phyloP scores from a whole-genome alignment of 805 yeast species.

The Saturnispora hagleri region DNA sequence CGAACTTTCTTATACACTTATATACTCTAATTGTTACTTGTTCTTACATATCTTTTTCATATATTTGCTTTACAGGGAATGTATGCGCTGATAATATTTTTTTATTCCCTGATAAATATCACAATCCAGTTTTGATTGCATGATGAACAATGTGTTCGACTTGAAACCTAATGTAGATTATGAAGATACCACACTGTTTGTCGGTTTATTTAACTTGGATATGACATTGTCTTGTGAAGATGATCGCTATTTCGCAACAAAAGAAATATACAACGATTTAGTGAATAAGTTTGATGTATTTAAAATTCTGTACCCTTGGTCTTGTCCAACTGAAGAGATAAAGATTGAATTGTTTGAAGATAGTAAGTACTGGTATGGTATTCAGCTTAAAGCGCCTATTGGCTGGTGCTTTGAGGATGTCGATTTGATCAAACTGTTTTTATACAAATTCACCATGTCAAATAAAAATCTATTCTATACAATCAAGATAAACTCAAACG shows the following conservation, averaged over 20 bases:
- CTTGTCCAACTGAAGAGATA: slow-evolving; percentile 32
- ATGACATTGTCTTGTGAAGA: slow-evolving; percentile 1
- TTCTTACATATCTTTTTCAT: not conserved
- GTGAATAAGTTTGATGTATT: slow-evolving; percentile 27
- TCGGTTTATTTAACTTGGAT: slow-evolving; percentile 1
- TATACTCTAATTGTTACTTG: not conserved
- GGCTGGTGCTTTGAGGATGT: slow-evolving; percentile 39
- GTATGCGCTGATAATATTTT: not conserved
- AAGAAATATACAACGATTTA: not conserved
- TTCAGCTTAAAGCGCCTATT: slow-evolving; percentile 34
- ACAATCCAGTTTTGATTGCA: no score
- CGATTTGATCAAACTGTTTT: slow-evolving; percentile 33
- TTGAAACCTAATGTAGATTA: not conserved
- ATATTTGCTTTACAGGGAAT: not conserved
- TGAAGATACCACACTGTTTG: not conserved
- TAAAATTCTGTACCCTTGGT: slow-evolving; percentile 26
- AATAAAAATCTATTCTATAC: slow-evolving; percentile 32
- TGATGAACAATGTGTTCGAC: not conserved
- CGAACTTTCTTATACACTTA: not conserved
- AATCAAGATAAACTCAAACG: slow-evolving; percentile 38
- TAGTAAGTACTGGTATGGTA: slow-evolving; percentile 15
- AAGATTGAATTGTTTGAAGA: slow-evolving; percentile 16
- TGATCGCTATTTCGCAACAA: not conserved
- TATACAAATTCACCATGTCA: slow-evolving; percentile 28
- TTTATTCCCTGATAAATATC: not conserved